phyloP scores from a whole-genome alignment of 441 rosid genomes.

The Erysimum cheiri region DNA sequence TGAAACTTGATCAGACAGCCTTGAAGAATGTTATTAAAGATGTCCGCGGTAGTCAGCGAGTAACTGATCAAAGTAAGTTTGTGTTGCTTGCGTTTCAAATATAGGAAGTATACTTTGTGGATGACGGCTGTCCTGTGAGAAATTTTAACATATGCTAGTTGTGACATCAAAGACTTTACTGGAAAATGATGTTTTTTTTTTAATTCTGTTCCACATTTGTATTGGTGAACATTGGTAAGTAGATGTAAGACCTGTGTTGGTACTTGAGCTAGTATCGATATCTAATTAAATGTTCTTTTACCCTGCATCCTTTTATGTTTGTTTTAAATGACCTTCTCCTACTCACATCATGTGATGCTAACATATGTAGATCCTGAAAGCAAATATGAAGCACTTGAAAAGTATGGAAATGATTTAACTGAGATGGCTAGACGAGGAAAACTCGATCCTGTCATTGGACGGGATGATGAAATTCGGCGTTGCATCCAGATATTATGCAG shows the following conservation, averaged over 20 bases:
- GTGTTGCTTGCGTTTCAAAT: neutral
- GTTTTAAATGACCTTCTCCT: neutral
- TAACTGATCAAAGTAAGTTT: slow-evolving; percentile 81
- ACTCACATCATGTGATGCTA: slow-evolving; percentile 15
- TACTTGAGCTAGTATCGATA: neutral
- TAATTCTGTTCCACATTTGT: neutral
- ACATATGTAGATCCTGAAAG: slow-evolving; percentile 67
- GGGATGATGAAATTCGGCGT: slow-evolving; percentile 86
- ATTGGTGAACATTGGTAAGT: neutral
- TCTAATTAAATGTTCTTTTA: neutral
- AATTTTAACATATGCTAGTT: neutral
- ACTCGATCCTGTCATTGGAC: slow-evolving; percentile 87
- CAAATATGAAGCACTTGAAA: slow-evolving; percentile 75
- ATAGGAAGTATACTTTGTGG: neutral
- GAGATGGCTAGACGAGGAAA: slow-evolving; percentile 88
- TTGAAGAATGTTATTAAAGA: slow-evolving; percentile 73
- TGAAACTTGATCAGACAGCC: slow-evolving; percentile 65
- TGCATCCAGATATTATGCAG: slow-evolving; percentile 78
- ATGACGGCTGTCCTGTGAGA: neutral
- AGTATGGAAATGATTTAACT: slow-evolving; percentile 87
- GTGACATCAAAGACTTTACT: neutral
- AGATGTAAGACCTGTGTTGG: neutral
- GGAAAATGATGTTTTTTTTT: neutral
- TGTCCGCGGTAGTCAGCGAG: slow-evolving; percentile 86
- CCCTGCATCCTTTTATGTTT: neutral